Conservation (phyloP, 495 filamentous ascomycete species). For the Cladorrhinum samala region DNA sequence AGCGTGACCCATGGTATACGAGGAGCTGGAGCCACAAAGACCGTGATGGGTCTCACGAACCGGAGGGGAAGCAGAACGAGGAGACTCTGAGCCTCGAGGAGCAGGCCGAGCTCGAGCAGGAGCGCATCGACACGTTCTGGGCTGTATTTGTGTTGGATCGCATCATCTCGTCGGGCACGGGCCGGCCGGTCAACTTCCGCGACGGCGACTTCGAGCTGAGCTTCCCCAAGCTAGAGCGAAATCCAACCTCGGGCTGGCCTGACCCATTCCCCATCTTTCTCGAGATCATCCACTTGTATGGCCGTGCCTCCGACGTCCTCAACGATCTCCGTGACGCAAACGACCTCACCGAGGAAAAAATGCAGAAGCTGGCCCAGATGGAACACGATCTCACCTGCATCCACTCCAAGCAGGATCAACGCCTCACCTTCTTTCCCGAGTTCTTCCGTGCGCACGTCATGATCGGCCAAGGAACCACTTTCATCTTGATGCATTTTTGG, state of each 20-base stretch:
- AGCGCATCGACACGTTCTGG: slow-evolving; percentile 79
- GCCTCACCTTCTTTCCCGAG: slow-evolving; percentile 69
- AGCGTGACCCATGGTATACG: slow-evolving; percentile 44
- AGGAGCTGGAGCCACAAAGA: slow-evolving; percentile 31
- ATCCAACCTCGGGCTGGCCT: slow-evolving; percentile 59
- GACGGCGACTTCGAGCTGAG: slow-evolving; percentile 76
- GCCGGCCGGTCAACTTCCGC: slow-evolving; percentile 69
- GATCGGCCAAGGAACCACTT: slow-evolving; percentile 71
- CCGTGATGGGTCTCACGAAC: slow-evolving; percentile 23
- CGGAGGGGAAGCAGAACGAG: slow-evolving; percentile 29
- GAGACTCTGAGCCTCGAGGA: slow-evolving; percentile 44
- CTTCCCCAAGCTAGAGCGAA: slow-evolving; percentile 57
- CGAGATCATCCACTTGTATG: slow-evolving; percentile 77
- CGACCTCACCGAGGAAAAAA: slow-evolving; percentile 66
- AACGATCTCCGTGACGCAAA: slow-evolving; percentile 73
- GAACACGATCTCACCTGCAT: slow-evolving; percentile 73
- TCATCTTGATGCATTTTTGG: slow-evolving; percentile 86
- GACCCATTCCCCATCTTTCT: slow-evolving; percentile 72
- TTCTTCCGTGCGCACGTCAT: slow-evolving; percentile 76
- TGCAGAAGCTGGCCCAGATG: slow-evolving; percentile 62
- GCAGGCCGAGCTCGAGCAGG: slow-evolving; percentile 56
- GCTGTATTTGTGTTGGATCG: slow-evolving; percentile 80
- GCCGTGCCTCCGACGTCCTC: slow-evolving; percentile 71
- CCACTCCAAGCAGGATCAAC: slow-evolving; percentile 64
- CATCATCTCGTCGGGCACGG: slow-evolving; percentile 78